phyloP scores from a whole-genome alignment of 495 filamentous ascomycete genomes.

The Neurospora sp. region DNA sequence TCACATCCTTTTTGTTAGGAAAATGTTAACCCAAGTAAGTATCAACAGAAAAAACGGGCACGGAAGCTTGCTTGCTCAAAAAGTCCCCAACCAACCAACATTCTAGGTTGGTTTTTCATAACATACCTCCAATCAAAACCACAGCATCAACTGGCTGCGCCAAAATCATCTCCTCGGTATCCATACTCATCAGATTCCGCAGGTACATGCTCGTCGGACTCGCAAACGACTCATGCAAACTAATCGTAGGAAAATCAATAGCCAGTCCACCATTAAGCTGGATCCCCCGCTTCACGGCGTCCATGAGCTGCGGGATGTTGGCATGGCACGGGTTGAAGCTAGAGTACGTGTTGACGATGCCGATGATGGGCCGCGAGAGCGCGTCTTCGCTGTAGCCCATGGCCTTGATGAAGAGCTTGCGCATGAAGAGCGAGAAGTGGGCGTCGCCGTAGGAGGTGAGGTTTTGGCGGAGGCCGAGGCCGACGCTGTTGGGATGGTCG shows the following conservation, averaged over 20 bases:
- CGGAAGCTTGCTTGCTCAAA: not conserved
- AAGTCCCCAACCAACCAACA: not conserved
- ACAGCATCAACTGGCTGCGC: constrained; percentile 56
- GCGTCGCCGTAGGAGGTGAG: constrained; percentile 59
- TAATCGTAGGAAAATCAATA: constrained; percentile 59
- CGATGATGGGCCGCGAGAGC: constrained; percentile 53
- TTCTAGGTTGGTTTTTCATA: too few species aligned
- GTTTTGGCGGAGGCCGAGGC: constrained; percentile 45
- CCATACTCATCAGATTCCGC: constrained; percentile 61
- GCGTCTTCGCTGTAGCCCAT: constrained; percentile 58
- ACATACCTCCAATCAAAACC: constrained; percentile 51
- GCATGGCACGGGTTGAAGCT: constrained; percentile 60
- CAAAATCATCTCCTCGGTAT: constrained; percentile 61
- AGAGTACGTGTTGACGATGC: constrained; percentile 57
- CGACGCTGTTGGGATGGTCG: constrained; percentile 26
- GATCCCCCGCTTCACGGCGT: constrained; percentile 53
- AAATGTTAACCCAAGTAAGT: not conserved
- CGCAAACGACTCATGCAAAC: constrained; percentile 52
- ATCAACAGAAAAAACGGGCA: not conserved
- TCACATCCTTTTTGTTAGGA: constrained; percentile 39
- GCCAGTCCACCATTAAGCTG: constrained; percentile 51
- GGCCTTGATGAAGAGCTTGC: constrained; percentile 63
- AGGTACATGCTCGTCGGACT: constrained; percentile 60
- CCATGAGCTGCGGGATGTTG: constrained; percentile 56
- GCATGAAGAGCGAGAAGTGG: constrained; percentile 59